Conservation (phyloP, 768 basidiomycete species). For the Kondoa malvinella region DNA sequence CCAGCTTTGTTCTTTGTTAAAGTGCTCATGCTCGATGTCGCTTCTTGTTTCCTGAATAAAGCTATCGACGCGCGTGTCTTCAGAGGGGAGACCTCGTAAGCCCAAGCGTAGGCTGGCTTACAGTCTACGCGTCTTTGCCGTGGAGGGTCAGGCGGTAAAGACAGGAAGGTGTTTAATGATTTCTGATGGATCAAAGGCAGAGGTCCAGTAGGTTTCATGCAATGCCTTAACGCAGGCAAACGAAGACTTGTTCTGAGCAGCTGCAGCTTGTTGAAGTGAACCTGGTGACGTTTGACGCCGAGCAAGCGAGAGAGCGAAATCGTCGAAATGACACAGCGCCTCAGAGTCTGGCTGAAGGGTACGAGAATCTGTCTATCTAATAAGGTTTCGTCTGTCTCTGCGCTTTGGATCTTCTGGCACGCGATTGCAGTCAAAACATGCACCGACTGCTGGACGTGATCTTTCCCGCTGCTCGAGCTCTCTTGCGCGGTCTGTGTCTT, state of each 20-base stretch:
- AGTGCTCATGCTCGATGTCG: not conserved
- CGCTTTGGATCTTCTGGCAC: no score
- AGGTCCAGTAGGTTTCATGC: not conserved
- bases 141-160: constrained; percentile 4
- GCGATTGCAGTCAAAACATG: no score
- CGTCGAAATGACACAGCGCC: no score
- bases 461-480: no score
- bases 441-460: no score
- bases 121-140: constrained; percentile 9
- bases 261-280: no score
- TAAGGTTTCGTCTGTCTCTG: no score
- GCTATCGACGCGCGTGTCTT: not conserved
- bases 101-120: not conserved
- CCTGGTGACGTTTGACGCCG: no score
- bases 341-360: no score
- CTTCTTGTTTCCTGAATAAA: not conserved
- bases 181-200: constrained; percentile 9
- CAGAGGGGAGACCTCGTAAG: not conserved
- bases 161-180: constrained; percentile 16
- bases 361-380: no score
- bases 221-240: not conserved
- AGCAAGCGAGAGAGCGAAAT: no score
- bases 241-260: not conserved
- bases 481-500: no score
- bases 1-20: not conserved